Evolutionary conservation across 139 green algal species (phyloP).

Genomic region (Coelastrella sp.): DNA sequence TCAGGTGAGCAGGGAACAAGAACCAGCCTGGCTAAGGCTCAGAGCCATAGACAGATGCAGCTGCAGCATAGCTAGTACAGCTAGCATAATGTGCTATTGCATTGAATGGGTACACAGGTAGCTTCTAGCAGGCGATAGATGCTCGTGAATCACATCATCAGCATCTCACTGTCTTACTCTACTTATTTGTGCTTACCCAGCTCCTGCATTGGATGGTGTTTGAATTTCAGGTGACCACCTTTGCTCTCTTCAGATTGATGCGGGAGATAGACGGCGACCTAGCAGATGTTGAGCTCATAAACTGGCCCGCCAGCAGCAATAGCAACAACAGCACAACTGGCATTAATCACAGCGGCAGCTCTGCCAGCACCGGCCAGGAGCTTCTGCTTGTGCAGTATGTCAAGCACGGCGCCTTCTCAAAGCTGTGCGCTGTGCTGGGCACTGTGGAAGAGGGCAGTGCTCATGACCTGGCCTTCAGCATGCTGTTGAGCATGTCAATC

Average conservation of each 20-base stretch:
- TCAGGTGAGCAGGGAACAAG: constrained; percentile 16
- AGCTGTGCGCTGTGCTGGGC: constrained; percentile 8
- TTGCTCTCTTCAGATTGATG: constrained; percentile 28
- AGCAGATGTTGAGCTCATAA: constrained; percentile 24
- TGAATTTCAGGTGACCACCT: constrained; percentile 29
- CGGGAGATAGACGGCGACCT: constrained; percentile 25
- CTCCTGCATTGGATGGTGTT: too few relatives aligned
- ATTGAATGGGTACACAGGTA: too few relatives aligned
- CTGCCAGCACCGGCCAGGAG: background rate
- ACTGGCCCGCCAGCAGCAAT: constrained; percentile 31
- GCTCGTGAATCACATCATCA: background rate
- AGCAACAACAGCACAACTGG: constrained; percentile 3
- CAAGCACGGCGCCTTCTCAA: background rate
- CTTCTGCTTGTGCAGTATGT: constrained; percentile 31
- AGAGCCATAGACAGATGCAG: background rate
- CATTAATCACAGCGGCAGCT: background rate
- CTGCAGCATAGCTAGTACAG: background rate
- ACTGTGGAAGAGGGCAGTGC: constrained; percentile 1
- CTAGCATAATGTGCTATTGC: too few relatives aligned
- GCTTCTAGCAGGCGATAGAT: too few relatives aligned
- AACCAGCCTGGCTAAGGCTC: too few relatives aligned
- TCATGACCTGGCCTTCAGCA: constrained; percentile 40
- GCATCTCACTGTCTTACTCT: background rate
- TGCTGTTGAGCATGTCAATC: constrained; percentile 37
- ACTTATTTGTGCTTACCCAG: too few relatives aligned